Percentiles rank a stretch among this genome's conserved stretches.
Conservation (phyloP, 192 early-diverging fungal genomes). For the Coemansia sp. region DNA sequence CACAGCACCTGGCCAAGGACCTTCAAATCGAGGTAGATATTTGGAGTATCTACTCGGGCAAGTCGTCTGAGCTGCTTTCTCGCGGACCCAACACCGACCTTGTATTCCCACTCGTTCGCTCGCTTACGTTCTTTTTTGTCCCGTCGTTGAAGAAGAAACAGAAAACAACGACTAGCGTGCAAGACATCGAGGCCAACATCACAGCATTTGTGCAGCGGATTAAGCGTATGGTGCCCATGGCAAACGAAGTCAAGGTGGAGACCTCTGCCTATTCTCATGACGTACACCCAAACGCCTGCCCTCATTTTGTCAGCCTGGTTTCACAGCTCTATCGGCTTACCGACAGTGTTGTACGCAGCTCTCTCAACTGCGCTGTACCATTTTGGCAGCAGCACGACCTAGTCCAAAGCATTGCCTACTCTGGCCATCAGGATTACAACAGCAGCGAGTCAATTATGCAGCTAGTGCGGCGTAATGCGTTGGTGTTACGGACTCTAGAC, state of each 20-base stretch:
- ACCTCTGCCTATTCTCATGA: neutral
- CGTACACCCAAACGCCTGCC: neutral
- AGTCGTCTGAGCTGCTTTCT: neutral
- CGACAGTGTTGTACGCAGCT: neutral
- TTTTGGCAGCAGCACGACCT: constrained; percentile 1
- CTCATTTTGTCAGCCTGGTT: neutral
- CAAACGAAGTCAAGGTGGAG: neutral
- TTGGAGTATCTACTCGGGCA: constrained; percentile 6
- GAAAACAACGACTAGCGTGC: neutral
- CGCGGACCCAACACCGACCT: neutral
- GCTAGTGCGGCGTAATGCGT: neutral
- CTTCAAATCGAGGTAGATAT: neutral
- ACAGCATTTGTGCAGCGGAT: neutral
- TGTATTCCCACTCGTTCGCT: constrained; percentile 2
- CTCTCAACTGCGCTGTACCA: neutral
- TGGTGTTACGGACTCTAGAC: neutral
- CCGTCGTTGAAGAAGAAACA: neutral
- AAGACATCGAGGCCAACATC: neutral
- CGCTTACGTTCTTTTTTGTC: neutral
- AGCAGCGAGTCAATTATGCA: neutral
- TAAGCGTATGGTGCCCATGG: constrained; percentile 6
- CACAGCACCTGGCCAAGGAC: constrained; percentile 6
- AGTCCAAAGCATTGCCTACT: neutral
- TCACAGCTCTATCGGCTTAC: constrained; percentile 5
- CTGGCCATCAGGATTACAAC: neutral